Percentiles rank a stretch among this genome's conserved stretches.
These are phyloP conservation scores for Xerocomellus intermedius DNA, from an alignment of 768 basidiomycete species.

Conservation along the genomic window DNA sequence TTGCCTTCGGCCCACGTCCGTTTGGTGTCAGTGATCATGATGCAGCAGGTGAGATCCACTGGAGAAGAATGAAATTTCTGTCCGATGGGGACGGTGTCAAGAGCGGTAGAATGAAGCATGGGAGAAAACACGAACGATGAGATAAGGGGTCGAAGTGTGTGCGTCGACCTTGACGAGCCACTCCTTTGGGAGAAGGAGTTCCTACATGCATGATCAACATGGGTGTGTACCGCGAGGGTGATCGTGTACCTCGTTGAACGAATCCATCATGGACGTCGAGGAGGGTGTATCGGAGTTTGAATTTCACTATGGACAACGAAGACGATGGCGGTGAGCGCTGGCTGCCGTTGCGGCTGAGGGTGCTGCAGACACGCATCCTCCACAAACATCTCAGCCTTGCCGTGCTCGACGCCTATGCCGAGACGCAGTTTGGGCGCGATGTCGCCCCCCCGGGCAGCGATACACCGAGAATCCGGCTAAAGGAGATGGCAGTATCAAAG, in stretches of 20 bases:
- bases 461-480: conserved; percentile 67
- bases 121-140: conserved; percentile 54
- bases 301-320: conserved; percentile 18
- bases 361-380: conserved; percentile 44
- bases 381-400: conserved; percentile 51
- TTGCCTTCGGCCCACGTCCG: conserved; percentile 74
- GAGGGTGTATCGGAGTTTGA: conserved; percentile 24
- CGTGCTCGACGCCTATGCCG: conserved; percentile 59
- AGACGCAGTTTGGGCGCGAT: conserved; percentile 77
- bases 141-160: conserved; percentile 61
- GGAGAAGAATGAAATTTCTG: conserved; percentile 66
- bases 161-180: conserved; percentile 72
- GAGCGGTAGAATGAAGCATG: conserved; percentile 3
- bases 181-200: conserved; percentile 60
- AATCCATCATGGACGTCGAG: conserved; percentile 38
- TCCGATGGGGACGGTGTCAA: conserved; percentile 8
- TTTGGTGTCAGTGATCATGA: conserved; percentile 74
- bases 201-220: conserved; percentile 37
- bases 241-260: conserved; percentile 43
- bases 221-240: neutral
- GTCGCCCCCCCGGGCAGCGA: conserved; percentile 46
- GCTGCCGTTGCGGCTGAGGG: conserved; percentile 38
- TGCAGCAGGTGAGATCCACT: conserved; percentile 54
- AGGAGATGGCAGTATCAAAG: conserved; percentile 85
- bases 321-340: conserved; percentile 47